Evolutionary conservation across 192 early-diverging fungal species (phyloP).

Genomic region (Mortierella claussenii): DNA sequence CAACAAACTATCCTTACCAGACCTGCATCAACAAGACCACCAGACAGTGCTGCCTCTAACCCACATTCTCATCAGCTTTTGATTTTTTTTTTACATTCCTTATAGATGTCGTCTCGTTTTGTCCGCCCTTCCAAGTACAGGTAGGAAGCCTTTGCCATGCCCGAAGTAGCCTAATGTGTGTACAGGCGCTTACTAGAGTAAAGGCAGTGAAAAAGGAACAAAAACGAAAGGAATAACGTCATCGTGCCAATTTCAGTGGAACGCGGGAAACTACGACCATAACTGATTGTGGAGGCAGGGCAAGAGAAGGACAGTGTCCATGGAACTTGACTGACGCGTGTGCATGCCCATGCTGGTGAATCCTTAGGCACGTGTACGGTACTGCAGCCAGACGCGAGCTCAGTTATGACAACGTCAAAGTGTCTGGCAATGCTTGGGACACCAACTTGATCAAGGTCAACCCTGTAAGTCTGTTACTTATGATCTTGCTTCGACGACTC

Average conservation of each 20-base stretch:
- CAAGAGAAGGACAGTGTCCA: too few relatives aligned
- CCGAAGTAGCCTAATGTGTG: too few relatives aligned
- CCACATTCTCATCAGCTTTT: background rate
- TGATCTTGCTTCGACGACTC: too few relatives aligned
- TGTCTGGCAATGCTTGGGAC: constrained; percentile 94
- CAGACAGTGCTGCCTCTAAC: background rate
- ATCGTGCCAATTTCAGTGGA: too few relatives aligned
- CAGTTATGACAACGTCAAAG: constrained; percentile 93
- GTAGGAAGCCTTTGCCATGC: too few relatives aligned
- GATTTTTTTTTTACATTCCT: background rate
- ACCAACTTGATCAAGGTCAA: constrained; percentile 97
- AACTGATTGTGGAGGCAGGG: background rate
- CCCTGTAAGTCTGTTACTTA: constrained; percentile 85
- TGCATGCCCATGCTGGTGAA: background rate
- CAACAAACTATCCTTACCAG: too few relatives aligned
- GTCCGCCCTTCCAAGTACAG: constrained; percentile 87
- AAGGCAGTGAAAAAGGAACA: background rate
- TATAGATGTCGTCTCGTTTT: constrained; percentile 79
- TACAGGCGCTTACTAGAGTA: too few relatives aligned
- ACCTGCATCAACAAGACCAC: too few relatives aligned
- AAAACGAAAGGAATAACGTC: constrained; percentile 4
- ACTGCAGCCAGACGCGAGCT: constrained; percentile 88
- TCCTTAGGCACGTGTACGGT: constrained; percentile 89
- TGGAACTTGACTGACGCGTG: background rate
- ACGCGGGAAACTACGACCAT: too few relatives aligned